phyloP scores from a whole-genome alignment of 208 protist species.

The Balamuthia mandrillaris region DNA sequence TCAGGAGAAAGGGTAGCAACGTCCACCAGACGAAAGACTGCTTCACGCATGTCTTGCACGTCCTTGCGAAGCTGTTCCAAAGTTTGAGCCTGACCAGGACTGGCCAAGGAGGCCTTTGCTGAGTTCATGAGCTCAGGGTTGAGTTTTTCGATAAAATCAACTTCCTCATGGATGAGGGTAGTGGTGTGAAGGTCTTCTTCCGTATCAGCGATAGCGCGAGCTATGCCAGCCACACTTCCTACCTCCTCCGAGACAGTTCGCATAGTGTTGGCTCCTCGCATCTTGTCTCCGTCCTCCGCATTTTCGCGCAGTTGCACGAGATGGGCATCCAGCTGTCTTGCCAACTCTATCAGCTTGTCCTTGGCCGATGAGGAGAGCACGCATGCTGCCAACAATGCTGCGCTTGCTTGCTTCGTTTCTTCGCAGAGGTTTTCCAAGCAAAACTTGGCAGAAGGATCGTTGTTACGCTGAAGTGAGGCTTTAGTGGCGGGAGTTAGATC shows the following conservation, averaged over 20 bases:
- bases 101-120: slow-evolving; percentile 7
- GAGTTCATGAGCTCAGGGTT: neutral
- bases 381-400: neutral
- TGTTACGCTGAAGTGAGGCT: neutral
- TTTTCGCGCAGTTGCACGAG: slow-evolving; percentile 17
- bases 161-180: neutral
- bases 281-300: slow-evolving; percentile 20
- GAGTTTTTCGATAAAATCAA: slow-evolving; percentile 1
- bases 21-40: no score
- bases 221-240: neutral
- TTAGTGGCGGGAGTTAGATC: slow-evolving; percentile 12
- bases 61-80: neutral
- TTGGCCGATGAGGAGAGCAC: slow-evolving; percentile 21
- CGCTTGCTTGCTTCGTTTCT: neutral
- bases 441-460: neutral
- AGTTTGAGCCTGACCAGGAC: neutral
- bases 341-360: neutral
- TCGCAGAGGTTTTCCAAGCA: neutral
- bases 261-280: neutral
- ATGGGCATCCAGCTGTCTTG: neutral
- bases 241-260: slow-evolving; percentile 6
- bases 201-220: neutral
- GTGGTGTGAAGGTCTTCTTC: neutral
- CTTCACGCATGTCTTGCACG: no score
- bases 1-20: neutral